phyloP scores from a whole-genome alignment of 139 green algal genomes.

The Gonium pectorale region DNA sequence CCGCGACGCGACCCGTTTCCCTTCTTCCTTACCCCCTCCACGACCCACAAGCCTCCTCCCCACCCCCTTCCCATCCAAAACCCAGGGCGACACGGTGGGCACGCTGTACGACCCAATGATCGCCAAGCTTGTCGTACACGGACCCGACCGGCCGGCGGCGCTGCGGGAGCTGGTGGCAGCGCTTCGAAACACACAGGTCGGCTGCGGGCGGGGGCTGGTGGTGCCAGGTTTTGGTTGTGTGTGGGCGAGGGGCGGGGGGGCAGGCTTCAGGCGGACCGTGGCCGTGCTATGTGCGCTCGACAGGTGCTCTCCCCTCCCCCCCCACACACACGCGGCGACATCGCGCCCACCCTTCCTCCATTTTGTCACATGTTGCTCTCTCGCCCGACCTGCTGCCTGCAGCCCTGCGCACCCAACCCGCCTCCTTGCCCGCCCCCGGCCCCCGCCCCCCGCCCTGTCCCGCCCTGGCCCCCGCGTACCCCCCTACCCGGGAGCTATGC shows the following conservation, averaged over 20 bases:
- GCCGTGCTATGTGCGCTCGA: too few species aligned
- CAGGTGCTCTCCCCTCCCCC: too few species aligned
- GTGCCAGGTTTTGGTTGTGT: neutral
- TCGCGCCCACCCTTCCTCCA: too few species aligned
- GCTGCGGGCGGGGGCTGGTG: neutral
- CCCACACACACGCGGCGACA: too few species aligned
- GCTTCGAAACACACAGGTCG: constrained; percentile 61
- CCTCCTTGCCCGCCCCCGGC: neutral
- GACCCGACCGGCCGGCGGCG: constrained; percentile 15
- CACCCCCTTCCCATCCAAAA: neutral
- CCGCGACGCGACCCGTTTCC: too few species aligned
- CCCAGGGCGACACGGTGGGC: constrained; percentile 55
- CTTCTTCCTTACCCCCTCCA: too few species aligned
- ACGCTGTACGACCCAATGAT: constrained; percentile 94
- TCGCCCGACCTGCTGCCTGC: too few species aligned
- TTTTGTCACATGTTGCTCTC: too few species aligned
- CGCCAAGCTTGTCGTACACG: constrained; percentile 84
- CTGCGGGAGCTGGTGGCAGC: constrained; percentile 55
- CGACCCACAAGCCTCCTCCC: neutral
- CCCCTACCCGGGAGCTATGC: too few species aligned
- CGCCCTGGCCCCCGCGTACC: neutral
- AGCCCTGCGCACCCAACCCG: too few species aligned
- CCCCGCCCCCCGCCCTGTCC: neutral
- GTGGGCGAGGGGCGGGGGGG: too few species aligned
- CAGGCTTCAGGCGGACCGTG: too few species aligned